Percentiles rank a stretch among this genome's conserved stretches.
phyloP scores from a whole-genome alignment of 2,329 filamentous ascomycete genomes.

The Xenosphaeropsis pyriputrescens region DNA sequence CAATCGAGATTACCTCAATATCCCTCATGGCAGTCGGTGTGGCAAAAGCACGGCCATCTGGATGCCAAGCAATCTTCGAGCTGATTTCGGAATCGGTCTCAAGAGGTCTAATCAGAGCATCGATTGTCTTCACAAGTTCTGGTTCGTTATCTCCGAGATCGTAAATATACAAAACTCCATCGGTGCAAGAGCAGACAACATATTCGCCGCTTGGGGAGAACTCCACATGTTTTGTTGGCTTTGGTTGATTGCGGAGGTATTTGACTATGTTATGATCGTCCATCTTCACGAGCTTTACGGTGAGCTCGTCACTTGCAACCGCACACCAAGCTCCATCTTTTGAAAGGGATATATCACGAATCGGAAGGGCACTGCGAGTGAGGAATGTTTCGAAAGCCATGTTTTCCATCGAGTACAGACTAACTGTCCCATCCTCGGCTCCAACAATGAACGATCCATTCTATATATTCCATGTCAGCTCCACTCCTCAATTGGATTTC shows the following conservation, averaged over 20 bases:
- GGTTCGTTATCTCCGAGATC: constrained; percentile 66
- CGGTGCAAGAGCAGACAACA: constrained; percentile 70
- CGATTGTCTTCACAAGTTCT: constrained; percentile 67
- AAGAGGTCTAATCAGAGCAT: constrained; percentile 67
- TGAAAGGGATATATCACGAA: constrained; percentile 75
- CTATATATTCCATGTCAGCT: constrained; percentile 18
- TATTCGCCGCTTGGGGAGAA: constrained; percentile 71
- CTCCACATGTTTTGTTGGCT: constrained; percentile 79
- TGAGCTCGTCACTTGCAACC: constrained; percentile 90
- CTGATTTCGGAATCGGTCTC: constrained; percentile 67
- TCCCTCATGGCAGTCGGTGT: constrained; percentile 70
- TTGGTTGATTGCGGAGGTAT: constrained; percentile 68
- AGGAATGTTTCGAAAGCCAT: constrained; percentile 69
- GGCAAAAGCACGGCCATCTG: constrained; percentile 83
- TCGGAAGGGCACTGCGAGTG: constrained; percentile 68
- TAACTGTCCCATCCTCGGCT: constrained; percentile 91
- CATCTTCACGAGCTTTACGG: constrained; percentile 77
- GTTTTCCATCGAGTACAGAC: constrained; percentile 69
- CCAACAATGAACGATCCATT: constrained; percentile 79
- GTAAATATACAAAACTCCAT: constrained; percentile 85
- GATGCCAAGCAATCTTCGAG: constrained; percentile 75
- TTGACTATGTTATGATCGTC: constrained; percentile 63
- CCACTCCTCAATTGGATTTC: not conserved
- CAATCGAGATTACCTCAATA: constrained; percentile 74
- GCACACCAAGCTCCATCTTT: constrained; percentile 77